Base-by-base conservation (phyloP, 2,329 filamentous ascomycete genomes). In the Cladosporium sp. region DNA sequence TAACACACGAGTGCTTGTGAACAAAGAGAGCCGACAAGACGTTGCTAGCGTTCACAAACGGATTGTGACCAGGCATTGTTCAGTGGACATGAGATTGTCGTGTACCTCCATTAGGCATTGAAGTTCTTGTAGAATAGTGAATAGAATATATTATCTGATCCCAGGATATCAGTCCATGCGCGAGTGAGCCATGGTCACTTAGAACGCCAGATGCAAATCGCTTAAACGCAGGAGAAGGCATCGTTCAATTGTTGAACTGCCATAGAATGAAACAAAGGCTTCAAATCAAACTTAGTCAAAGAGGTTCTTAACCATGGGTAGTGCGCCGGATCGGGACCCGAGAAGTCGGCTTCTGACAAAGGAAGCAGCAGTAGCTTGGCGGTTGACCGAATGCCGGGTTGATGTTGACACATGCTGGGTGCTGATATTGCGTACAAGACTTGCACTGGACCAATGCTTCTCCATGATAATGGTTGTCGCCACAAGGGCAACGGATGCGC, bases 401-500 rank as follows among this genome's bases (percentile, higher is more conserved):
- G 15, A 85, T 69, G 1, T 83, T 82, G 20, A 85, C 76, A 64
- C 84, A 87, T 57, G 76, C 75, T 34, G 80, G 80, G 65, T 87
- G 84, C 30, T 84, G 74, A 80, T 82, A 87, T 64, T 85, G 84
- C n/a, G 76, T 80, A 72, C 84, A 87, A 22, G 80, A 82, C 69
- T 84, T 81, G 72, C 84, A 87, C 73, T 85, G 83, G 49, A 87
- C 78, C 80, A 87, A 83, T 30, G 81, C 69, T 64, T 79, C 78
- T 20, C 79, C 81, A 56, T 79, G 78, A 55, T 79, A 82, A 40
- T 82, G 78, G 54, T 76, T 73, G 15, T 79, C 77, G 52, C 81
- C 79, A 66, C 84, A 87, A 25, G 84, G 70, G 69, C 84, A 87
- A 38, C 84, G 78, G 9, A 83, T 84, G 5, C 42, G 38, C 20